phyloP scores from a whole-genome alignment of 257 asterid genomes.

The Solanum pennellii region DNA sequence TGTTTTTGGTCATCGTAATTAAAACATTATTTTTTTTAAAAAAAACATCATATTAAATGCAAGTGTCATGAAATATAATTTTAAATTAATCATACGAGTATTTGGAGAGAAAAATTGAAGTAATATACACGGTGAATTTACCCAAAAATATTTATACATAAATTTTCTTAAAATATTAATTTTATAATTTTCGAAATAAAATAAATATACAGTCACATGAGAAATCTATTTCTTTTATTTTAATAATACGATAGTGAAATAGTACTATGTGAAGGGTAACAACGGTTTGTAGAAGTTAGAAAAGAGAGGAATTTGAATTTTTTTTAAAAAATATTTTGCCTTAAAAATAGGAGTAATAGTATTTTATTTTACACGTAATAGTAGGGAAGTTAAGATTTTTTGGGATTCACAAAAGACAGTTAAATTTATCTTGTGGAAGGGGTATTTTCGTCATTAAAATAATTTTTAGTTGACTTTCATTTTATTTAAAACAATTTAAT shows the following conservation, averaged over 20 bases:
- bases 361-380: slow-evolving; percentile 17
- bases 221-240: no score
- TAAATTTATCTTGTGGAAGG: neutral
- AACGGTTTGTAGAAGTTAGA: slow-evolving; percentile 19
- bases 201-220: no score
- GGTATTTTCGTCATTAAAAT: slow-evolving; percentile 6
- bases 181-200: no score
- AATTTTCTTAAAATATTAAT: neutral
- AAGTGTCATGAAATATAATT: neutral
- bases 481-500: no score
- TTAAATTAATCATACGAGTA: no score
- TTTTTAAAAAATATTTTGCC: neutral
- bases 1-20: neutral
- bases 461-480: neutral
- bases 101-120: neutral
- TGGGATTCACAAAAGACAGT: slow-evolving; percentile 5
- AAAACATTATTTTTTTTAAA: neutral
- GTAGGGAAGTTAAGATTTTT: neutral
- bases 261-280: neutral
- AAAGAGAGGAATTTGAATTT: neutral
- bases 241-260: neutral
- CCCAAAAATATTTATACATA: no score
- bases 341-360: neutral
- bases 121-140: no score
- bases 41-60: neutral